Evolutionary conservation across 2,329 filamentous ascomycete species (phyloP), one percentile per base, ranked within the genome.

Genomic region (Tricladium varicosporioides): DNA sequence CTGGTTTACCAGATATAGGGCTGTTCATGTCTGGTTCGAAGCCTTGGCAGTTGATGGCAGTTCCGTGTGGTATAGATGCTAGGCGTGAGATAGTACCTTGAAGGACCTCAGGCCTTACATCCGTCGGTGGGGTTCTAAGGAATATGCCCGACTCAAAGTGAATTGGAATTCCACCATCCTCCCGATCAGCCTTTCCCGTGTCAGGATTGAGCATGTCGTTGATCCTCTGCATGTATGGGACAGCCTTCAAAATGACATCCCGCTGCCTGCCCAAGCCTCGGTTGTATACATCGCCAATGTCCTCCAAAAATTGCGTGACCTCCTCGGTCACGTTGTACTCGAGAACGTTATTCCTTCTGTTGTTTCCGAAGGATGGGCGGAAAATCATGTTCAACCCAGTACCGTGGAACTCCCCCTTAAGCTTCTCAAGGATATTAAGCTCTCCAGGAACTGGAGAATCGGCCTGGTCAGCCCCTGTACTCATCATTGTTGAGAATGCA

Each of bases 51-150:
- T 76, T 76, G 66, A 77, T 75, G 5, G 73, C 75, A 0, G 74
- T 75, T 18, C 74, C 75, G 52, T 77, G 74, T 0, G 75, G 75
- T 22, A 76, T 77, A 2, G 72, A 73, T 2, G 65, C 75, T 73
- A 77, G 74, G 19, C 75, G 73, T 0, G 61, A 59, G 2, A 72
- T 62, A 0, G 70, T 69, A 1, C 68, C 65, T 0, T 51, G 31
- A 11, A 69, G 60, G n/a, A n/a, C n/a, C 10, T 57, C 46, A 9
- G 67, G 66, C 43, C 57, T 51, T 5, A 60, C 59, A 2, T 61
- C 63, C 1, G 67, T 69, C 1, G 60, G 63, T 1, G 75, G 75
- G 0, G 76, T 69, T 16, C 69, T 65, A 66, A 77, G 69, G 69
- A 71, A 76, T 16, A 77, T 56, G 2, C 75, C 75, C 9, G 72